Evolutionary conservation across 2,329 filamentous ascomycete species (phyloP).

Genomic region (Epicoccum nigrum): DNA sequence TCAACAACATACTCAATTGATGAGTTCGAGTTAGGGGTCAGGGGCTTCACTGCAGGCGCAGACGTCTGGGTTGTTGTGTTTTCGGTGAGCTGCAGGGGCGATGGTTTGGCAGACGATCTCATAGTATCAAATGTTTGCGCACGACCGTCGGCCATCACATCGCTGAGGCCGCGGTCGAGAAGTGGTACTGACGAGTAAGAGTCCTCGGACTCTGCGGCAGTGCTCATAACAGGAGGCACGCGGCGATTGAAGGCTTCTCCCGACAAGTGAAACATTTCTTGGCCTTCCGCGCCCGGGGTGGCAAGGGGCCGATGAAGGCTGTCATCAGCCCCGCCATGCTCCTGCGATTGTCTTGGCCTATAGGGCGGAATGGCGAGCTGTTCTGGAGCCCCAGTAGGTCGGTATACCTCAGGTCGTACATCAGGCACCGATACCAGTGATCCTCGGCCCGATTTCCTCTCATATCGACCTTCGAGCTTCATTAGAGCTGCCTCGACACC

Average conservation of each 20-base stretch:
- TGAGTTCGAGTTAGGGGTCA: slow-evolving; percentile 55
- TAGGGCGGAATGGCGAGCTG: slow-evolving; percentile 26
- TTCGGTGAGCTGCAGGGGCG: slow-evolving; percentile 36
- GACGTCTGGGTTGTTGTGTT: slow-evolving; percentile 21
- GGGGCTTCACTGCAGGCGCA: slow-evolving; percentile 18
- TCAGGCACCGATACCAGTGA: slow-evolving; percentile 26
- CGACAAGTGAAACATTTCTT: slow-evolving; percentile 42
- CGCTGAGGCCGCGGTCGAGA: slow-evolving; percentile 67
- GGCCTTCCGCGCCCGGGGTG: slow-evolving; percentile 34
- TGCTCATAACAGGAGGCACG: slow-evolving; percentile 36
- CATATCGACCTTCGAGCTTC: slow-evolving; percentile 88
- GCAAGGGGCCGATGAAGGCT: slow-evolving; percentile 36
- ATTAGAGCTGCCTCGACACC: slow-evolving; percentile 90
- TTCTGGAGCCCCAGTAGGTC: slow-evolving; percentile 25
- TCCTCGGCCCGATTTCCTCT: slow-evolving; percentile 53
- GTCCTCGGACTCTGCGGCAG: slow-evolving; percentile 66
- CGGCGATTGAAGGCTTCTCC: slow-evolving; percentile 39
- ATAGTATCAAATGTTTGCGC: slow-evolving; percentile 53
- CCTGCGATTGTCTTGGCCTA: slow-evolving; percentile 14
- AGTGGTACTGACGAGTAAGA: slow-evolving; percentile 81
- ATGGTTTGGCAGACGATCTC: slow-evolving; percentile 52
- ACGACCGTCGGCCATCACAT: slow-evolving; percentile 26
- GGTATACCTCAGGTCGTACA: slow-evolving; percentile 32
- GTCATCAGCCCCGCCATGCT: slow-evolving; percentile 31
- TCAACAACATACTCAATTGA: slow-evolving; percentile 59